Percentiles rank a stretch among this genome's conserved stretches.
Evolutionary conservation across 305 asterid species (phyloP).

Genomic region (Rubia peregrina): DNA sequence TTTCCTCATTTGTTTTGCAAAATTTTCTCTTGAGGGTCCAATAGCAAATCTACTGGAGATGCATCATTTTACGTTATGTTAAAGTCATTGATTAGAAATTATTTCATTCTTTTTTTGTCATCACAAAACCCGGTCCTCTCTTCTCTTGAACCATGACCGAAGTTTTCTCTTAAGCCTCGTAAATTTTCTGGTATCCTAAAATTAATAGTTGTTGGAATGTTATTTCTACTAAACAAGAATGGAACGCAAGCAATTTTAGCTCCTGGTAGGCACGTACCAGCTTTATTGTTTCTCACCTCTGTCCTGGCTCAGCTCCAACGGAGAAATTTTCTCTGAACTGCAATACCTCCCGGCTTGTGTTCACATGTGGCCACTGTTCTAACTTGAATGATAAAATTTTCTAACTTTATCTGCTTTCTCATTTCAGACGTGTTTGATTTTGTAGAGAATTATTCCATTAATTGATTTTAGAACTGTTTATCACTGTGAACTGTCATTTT

Average conservation of each 20-base stretch:
- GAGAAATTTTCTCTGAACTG: not conserved
- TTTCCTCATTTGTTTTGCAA: conserved; percentile 1
- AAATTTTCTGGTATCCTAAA: too few relatives aligned
- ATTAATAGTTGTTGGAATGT: too few relatives aligned
- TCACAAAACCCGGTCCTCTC: not conserved
- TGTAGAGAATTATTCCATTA: not conserved
- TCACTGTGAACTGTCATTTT: not conserved
- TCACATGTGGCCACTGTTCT: too few relatives aligned
- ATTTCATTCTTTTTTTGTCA: not conserved
- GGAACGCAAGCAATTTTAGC: too few relatives aligned
- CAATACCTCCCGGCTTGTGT: not conserved
- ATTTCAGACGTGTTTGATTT: too few relatives aligned
- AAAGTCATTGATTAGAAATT: not conserved
- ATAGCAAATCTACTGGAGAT: not conserved
- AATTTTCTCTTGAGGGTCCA: not conserved
- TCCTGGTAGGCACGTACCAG: not conserved
- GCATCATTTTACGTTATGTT: not conserved
- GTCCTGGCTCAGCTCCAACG: not conserved
- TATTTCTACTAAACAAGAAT: too few relatives aligned
- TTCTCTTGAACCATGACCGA: not conserved
- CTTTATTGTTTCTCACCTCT: not conserved
- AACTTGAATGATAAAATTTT: too few relatives aligned
- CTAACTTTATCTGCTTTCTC: too few relatives aligned
- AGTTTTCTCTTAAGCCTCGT: too few relatives aligned
- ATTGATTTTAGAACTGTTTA: not conserved